A percentile compares a stretch with the other conserved stretches of the same genome.
These are phyloP conservation scores for Microcera coccophila DNA, from an alignment of 2,329 filamentous ascomycete genomes.

Conservation along the genomic window DNA sequence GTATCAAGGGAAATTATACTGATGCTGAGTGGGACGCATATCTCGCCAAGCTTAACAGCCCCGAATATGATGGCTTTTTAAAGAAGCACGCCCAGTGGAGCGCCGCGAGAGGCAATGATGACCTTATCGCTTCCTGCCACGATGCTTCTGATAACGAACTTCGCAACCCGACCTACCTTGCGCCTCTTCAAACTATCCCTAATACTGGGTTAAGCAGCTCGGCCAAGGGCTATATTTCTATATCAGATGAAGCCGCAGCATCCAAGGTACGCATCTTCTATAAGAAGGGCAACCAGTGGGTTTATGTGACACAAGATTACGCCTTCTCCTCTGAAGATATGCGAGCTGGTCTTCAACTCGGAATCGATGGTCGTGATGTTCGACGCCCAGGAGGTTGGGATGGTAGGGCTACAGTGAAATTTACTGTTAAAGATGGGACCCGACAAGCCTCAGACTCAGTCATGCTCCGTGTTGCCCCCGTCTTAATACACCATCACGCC, in stretches of 20 bases:
- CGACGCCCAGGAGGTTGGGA: too few species aligned
- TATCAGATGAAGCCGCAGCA: slow-evolving; percentile 8
- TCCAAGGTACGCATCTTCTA: slow-evolving; percentile 29
- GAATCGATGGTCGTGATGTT: slow-evolving; percentile 34
- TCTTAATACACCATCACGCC: slow-evolving; percentile 34
- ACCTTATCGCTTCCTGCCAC: slow-evolving; percentile 30
- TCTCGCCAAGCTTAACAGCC: too few species aligned
- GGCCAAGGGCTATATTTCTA: slow-evolving; percentile 15
- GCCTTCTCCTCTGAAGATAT: slow-evolving; percentile 29
- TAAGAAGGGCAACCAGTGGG: slow-evolving; percentile 23
- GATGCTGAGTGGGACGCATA: too few species aligned
- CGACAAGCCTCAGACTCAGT: slow-evolving; percentile 22
- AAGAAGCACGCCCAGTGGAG: too few species aligned
- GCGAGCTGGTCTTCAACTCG: slow-evolving; percentile 28
- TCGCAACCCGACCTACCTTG: slow-evolving; percentile 28
- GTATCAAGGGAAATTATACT: slow-evolving; percentile 3
- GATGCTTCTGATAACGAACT: slow-evolving; percentile 34
- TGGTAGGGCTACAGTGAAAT: too few species aligned
- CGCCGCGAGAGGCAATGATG: slow-evolving; percentile 4
- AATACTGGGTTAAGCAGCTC: slow-evolving; percentile 10
- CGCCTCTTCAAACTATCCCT: slow-evolving; percentile 31
- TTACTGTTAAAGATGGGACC: too few species aligned
- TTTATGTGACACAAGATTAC: slow-evolving; percentile 18
- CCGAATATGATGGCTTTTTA: too few species aligned
- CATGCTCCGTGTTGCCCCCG: too few species aligned